phyloP scores from a whole-genome alignment of 2,329 filamentous ascomycete genomes.

The Stagonosporopsis rhizophila region DNA sequence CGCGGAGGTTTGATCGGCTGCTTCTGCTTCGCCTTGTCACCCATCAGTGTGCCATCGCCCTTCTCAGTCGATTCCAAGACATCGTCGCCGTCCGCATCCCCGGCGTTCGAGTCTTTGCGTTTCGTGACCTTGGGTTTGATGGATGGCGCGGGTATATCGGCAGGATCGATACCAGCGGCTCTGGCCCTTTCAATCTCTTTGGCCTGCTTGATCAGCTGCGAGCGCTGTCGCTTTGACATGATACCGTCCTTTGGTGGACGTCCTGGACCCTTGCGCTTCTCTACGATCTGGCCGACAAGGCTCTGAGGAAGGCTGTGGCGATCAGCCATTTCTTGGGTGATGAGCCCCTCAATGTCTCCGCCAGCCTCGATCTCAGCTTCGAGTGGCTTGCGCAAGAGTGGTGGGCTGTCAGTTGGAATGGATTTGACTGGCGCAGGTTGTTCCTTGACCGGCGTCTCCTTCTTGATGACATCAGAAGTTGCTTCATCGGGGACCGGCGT shows the following conservation, averaged over 20 bases:
- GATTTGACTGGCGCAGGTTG: conserved; percentile 32
- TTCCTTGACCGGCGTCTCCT: conserved; percentile 39
- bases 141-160: conserved; percentile 43
- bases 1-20: conserved; percentile 58
- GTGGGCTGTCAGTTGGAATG: conserved; percentile 38
- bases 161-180: conserved; percentile 48
- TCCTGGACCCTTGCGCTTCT: conserved; percentile 77
- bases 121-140: conserved; percentile 46
- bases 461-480: conserved; percentile 32
- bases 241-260: conserved; percentile 82
- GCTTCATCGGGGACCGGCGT: conserved; percentile 38
- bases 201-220: conserved; percentile 66
- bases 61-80: conserved; percentile 48
- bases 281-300: conserved; percentile 55
- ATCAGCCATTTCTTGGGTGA: conserved; percentile 49
- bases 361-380: conserved; percentile 42
- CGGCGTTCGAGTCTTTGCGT: conserved; percentile 49
- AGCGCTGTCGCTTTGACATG: conserved; percentile 79
- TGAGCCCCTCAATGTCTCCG: conserved; percentile 42
- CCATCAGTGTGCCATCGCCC: conserved; percentile 40
- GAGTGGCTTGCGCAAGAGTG: conserved; percentile 36
- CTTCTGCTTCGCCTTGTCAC: conserved; percentile 53
- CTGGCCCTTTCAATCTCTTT: conserved; percentile 55
- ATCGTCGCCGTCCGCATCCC: conserved; percentile 45
- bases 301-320: conserved; percentile 50